Percentiles rank a stretch among this genome's conserved stretches.
Evolutionary conservation across 805 yeast species (phyloP).

Genomic region (Scheffersomyces stipitis): DNA sequence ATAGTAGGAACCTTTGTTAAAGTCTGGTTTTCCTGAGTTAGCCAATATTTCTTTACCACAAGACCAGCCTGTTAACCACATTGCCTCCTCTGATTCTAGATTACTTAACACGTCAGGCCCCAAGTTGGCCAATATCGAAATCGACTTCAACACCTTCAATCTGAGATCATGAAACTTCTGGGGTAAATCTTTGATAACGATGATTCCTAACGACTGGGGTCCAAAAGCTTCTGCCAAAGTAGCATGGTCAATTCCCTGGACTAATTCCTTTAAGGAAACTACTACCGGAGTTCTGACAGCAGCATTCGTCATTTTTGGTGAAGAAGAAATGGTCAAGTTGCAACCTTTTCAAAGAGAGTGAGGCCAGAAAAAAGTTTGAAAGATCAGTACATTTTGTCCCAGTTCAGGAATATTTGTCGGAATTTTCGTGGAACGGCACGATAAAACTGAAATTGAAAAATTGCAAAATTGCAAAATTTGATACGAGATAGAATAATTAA

Average conservation of each 20-base stretch:
- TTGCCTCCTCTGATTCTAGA: slow-evolving; percentile 49
- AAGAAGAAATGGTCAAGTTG: no score
- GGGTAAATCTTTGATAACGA: slow-evolving; percentile 48
- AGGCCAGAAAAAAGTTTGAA: no score
- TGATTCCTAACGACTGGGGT: slow-evolving; percentile 53
- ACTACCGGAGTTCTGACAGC: slow-evolving; percentile 21
- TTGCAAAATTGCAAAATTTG: no score
- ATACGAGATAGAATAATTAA: no score
- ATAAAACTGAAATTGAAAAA: no score
- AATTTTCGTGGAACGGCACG: no score
- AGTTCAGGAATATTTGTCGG: no score
- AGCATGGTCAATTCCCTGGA: slow-evolving; percentile 27
- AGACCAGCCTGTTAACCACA: slow-evolving; percentile 63
- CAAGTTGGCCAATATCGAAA: slow-evolving; percentile 43
- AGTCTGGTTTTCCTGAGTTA: slow-evolving; percentile 43
- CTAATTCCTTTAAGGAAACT: slow-evolving; percentile 30
- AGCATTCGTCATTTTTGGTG: neutral
- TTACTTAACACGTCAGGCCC: slow-evolving; percentile 29
- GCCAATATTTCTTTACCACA: slow-evolving; percentile 53
- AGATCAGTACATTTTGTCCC: no score
- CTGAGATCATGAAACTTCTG: slow-evolving; percentile 37
- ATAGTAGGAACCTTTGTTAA: slow-evolving; percentile 56
- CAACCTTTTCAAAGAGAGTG: no score
- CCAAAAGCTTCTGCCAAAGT: slow-evolving; percentile 51
- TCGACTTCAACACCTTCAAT: slow-evolving; percentile 39